Base-by-base conservation (phyloP, 2,329 filamentous ascomycete genomes). In the Gliomastix tumulicola region DNA sequence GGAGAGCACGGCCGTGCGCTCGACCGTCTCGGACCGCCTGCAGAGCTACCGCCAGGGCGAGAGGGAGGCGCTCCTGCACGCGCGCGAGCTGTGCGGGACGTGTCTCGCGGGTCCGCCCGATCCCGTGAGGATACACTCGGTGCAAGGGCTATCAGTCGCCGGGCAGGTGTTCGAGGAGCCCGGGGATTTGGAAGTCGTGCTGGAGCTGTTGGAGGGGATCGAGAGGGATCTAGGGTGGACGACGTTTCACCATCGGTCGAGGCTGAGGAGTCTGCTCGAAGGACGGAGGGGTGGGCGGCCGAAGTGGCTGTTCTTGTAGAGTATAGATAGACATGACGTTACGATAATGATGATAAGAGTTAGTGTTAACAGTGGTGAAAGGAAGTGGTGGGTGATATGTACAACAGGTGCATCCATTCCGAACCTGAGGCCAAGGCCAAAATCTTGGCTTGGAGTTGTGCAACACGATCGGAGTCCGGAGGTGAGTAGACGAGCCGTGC, bases 171-270 rank as follows among this genome's bases (percentile, higher is more conserved):
- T 25, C 9, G 9, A 9, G 9, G 22, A n/a, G n/a, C 9, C 22
- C n/a, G 22, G n/a, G n/a, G 22, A 25, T 9, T n/a, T 9, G 13
- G 56, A 66, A 23, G 62, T 72, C 3, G 66, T 82, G 9, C 46
- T 82, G 25, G 61, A 67, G 11, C 50, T 82, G 25, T 55, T 84
- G 16, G 60, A 66, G 19, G 74, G 68, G 10, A 71, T 83, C 20
- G 77, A 83, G 52, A 58, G 55, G n/a, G 79, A 83, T 46, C 65
- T 76, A 28, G 78, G 77, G 3, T 81, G 76, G 69, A 73, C 75
- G 4, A 81, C 78, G n/a, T n/a, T n/a, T n/a, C n/a, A n/a, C n/a
- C n/a, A n/a, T n/a, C n/a, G n/a, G n/a, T n/a, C n/a, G n/a, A n/a
- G n/a, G n/a, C n/a, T n/a, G n/a, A n/a, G n/a, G n/a, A n/a, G n/a